A percentile compares a stretch with the other conserved stretches of the same genome.
These are phyloP conservation scores for Tuber aestivum DNA, from an alignment of 495 filamentous ascomycete genomes.

Conservation along the genomic window DNA sequence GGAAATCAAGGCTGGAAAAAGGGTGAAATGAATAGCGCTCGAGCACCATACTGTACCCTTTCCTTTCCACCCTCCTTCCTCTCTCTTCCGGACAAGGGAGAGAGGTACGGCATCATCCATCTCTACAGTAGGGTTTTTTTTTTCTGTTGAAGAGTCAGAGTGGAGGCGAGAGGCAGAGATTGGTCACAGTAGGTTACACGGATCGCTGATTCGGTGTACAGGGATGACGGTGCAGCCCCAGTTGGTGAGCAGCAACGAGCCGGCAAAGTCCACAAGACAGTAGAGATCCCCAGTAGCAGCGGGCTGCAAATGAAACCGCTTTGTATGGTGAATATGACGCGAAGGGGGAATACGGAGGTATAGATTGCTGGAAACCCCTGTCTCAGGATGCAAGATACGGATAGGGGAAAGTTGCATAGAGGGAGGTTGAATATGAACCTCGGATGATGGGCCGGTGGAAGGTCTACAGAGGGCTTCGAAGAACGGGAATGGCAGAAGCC, in stretches of 20 bases:
- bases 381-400: slow-evolving; percentile 21
- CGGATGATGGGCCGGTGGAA: slow-evolving; percentile 16
- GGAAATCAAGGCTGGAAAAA: neutral
- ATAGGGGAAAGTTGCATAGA: neutral
- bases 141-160: slow-evolving; percentile 29
- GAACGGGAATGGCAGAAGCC: slow-evolving; percentile 6
- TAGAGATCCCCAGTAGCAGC: slow-evolving; percentile 18
- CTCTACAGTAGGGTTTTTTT: slow-evolving; percentile 13
- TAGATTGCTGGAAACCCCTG: neutral
- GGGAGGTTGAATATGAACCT: slow-evolving; percentile 20
- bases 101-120: slow-evolving; percentile 27
- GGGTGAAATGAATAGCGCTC: neutral
- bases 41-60: slow-evolving; percentile 24
- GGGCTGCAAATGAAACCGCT: slow-evolving; percentile 10
- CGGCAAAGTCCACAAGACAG: slow-evolving; percentile 37
- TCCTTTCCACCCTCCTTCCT: slow-evolving; percentile 20
- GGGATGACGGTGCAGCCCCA: slow-evolving; percentile 34
- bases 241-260: slow-evolving; percentile 18
- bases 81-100: slow-evolving; percentile 26
- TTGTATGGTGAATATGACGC: slow-evolving; percentile 22
- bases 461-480: slow-evolving; percentile 9
- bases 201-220: slow-evolving; percentile 37
- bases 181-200: slow-evolving; percentile 29
- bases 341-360: slow-evolving; percentile 11
- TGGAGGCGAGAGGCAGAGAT: slow-evolving; percentile 20